phyloP scores from a whole-genome alignment of 306 rosid species.

The Fragaria ananassa region DNA sequence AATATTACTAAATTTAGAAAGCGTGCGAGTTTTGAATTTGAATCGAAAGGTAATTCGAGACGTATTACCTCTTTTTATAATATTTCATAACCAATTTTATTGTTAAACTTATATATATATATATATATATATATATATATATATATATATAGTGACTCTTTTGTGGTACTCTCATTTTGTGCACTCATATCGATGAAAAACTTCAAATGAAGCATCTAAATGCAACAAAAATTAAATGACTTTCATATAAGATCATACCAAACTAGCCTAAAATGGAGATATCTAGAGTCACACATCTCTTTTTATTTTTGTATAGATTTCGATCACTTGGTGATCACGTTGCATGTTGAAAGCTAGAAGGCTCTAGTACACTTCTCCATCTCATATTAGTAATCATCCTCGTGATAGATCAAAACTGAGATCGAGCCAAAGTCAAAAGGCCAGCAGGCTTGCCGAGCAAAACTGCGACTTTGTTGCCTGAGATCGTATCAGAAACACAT shows the following conservation, averaged over 20 bases:
- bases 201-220: too few relatives aligned
- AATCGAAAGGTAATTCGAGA: too few relatives aligned
- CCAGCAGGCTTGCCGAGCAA: slow-evolving; percentile 28
- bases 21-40: too few relatives aligned
- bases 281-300: too few relatives aligned
- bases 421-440: slow-evolving; percentile 33
- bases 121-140: too few relatives aligned
- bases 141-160: too few relatives aligned
- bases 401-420: slow-evolving; percentile 23
- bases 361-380: neutral
- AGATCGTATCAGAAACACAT: neutral
- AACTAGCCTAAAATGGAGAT: too few relatives aligned
- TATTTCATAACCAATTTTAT: neutral
- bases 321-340: neutral
- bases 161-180: too few relatives aligned
- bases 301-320: neutral
- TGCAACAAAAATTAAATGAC: neutral
- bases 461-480: slow-evolving; percentile 20
- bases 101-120: too few relatives aligned
- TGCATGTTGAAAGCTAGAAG: neutral
- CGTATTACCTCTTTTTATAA: neutral
- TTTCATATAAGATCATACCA: neutral
- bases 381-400: neutral
- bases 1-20: too few relatives aligned
- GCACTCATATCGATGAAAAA: too few relatives aligned